Evolutionary conservation across 1,139 yeast species (phyloP).

Genomic region (Sugiyamaella castrensis): DNA sequence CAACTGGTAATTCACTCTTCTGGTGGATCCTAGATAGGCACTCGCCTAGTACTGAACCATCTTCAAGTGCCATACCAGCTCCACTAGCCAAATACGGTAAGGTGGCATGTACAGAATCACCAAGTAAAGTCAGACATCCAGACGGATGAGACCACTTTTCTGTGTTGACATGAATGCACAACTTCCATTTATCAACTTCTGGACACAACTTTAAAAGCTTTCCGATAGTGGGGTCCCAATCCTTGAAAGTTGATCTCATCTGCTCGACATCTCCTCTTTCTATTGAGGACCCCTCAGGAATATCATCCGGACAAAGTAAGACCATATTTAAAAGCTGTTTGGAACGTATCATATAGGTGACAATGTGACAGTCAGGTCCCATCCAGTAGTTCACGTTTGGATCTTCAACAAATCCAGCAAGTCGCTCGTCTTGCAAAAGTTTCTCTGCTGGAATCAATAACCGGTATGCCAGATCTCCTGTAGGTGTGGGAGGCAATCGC

Average conservation of each 20-base stretch:
- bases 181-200: conserved; percentile 31
- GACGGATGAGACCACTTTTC: conserved; percentile 26
- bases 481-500: conserved; percentile 24
- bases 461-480: conserved; percentile 30
- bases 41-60: conserved; percentile 35
- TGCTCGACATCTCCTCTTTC: conserved; percentile 25
- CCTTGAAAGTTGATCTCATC: conserved; percentile 25
- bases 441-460: conserved; percentile 22
- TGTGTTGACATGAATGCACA: conserved; percentile 30
- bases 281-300: conserved; percentile 18
- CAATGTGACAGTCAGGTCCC: conserved; percentile 34
- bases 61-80: conserved; percentile 43
- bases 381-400: conserved; percentile 34
- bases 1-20: conserved; percentile 28
- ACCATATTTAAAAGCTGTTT: conserved; percentile 23
- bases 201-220: conserved; percentile 26
- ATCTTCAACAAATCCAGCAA: conserved; percentile 2
- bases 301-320: conserved; percentile 29
- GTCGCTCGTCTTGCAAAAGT: conserved; percentile 16
- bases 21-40: conserved; percentile 36
- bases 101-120: conserved; percentile 43
- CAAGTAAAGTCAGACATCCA: conserved; percentile 30
- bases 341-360: conserved; percentile 29
- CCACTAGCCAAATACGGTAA: conserved; percentile 44
- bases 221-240: conserved; percentile 32